These are phyloP conservation scores for Penicillium sp. DNA, from an alignment of 2,329 filamentous ascomycete genomes.

Conservation along the genomic window DNA sequence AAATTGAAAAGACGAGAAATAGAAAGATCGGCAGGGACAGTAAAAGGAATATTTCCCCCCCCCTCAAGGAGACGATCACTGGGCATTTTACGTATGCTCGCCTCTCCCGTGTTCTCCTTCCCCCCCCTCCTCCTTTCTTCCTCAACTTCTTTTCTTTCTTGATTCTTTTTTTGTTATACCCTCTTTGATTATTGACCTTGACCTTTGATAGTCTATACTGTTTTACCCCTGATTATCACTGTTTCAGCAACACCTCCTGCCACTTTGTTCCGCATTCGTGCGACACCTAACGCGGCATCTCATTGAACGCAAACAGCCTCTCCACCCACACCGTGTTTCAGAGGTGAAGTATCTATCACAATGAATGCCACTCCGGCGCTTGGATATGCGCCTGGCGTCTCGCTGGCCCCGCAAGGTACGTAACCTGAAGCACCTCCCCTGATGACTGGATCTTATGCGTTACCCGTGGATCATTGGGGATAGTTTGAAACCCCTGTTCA, in stretches of 20 bases:
- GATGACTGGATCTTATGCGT: conserved; percentile 2
- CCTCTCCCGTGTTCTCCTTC: conserved; percentile 15
- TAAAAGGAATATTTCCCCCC: not conserved
- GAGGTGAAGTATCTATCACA: conserved; percentile 18
- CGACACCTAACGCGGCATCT: conserved; percentile 13
- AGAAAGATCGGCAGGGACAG: not conserved
- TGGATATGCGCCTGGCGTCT: conserved; percentile 33
- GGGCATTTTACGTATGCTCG: conserved; percentile 6
- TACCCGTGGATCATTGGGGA: not conserved
- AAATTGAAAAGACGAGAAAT: not conserved
- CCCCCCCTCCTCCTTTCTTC: conserved; percentile 5
- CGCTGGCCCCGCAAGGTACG: conserved; percentile 35
- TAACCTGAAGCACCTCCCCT: conserved; percentile 20
- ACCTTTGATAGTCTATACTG: not conserved
- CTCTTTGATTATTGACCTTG: not conserved
- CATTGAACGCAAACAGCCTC: conserved; percentile 13
- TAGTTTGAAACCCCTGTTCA: not conserved
- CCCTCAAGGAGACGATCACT: conserved; percentile 4
- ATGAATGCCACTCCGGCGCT: conserved; percentile 36
- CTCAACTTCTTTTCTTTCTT: conserved; percentile 4
- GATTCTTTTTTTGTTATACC: not conserved
- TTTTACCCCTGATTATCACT: not conserved
- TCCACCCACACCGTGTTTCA: conserved; percentile 23
- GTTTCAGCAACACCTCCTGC: conserved; percentile 6
- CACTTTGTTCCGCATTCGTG: conserved; percentile 16